phyloP scores from a whole-genome alignment of 148 eudicot species.

The Drosera capensis region DNA sequence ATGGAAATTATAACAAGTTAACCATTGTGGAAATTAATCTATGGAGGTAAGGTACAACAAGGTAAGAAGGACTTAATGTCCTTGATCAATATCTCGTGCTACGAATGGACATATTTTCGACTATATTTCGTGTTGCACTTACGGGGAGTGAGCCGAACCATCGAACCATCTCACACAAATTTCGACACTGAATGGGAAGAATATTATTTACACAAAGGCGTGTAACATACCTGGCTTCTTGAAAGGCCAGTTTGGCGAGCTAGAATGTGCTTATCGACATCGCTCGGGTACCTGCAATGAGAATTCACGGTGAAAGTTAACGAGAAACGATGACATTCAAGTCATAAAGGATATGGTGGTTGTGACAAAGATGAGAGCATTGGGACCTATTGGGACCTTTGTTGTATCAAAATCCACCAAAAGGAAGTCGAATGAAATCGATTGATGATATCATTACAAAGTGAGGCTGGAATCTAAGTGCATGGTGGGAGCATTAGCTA shows the following conservation, averaged over 20 bases:
- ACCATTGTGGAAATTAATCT: background rate
- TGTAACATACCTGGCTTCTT: slow-evolving; percentile 84
- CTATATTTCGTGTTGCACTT: too few species aligned
- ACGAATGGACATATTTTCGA: too few species aligned
- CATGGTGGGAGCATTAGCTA: slow-evolving; percentile 5
- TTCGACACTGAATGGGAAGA: background rate
- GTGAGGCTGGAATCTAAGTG: slow-evolving; percentile 15
- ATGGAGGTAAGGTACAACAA: too few species aligned
- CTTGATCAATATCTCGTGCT: too few species aligned
- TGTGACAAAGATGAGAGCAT: background rate
- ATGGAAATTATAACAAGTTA: background rate
- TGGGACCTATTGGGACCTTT: background rate
- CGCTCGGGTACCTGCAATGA: slow-evolving; percentile 83
- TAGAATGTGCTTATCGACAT: slow-evolving; percentile 91
- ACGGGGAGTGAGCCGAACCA: background rate
- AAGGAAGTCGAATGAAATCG: background rate
- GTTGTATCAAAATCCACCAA: background rate
- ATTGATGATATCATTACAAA: slow-evolving; percentile 13
- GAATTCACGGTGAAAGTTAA: slow-evolving; percentile 2
- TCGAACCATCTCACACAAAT: background rate
- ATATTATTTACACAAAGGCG: slow-evolving; percentile 1
- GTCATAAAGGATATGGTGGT: slow-evolving; percentile 1
- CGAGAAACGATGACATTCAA: background rate
- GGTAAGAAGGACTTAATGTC: too few species aligned
- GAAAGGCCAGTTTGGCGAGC: slow-evolving; percentile 95